Base-by-base conservation (phyloP, 2,329 filamentous ascomycete species). In the Gaeumannomyces sp. region DNA sequence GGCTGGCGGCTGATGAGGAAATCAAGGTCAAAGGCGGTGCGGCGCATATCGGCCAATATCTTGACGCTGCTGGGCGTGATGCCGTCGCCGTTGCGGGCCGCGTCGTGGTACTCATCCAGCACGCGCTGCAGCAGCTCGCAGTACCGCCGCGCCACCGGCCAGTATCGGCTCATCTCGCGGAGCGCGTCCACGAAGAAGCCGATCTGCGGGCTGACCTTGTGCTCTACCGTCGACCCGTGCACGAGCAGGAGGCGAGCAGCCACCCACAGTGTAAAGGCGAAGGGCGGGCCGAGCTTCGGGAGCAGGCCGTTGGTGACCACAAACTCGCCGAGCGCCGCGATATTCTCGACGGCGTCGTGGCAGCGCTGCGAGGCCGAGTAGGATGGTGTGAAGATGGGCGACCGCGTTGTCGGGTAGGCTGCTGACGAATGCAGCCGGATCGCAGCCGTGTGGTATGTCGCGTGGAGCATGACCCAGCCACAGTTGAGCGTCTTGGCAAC, bases 231-330 rank as follows among this genome's bases (percentile, higher is more conserved):
- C 10, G 91, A 95, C 31, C 92, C 92, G 74, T 97, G 93, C 3
- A 97, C 93, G 11, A 97, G 87, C 6, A 96, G 81, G 4, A 97
- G 82, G 4, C 93, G 89, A 7, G 93, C 92, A 3, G 91, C 92
- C 22, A 97, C 93, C 93, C 93, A 97, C 1, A 97, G 81, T 0
- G 91, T 93, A 73, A 97, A 97, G 4, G 93, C 93, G 73, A 97
- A 97, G 0, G 92, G 93, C 0, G 93, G 93, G 0, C 93, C 93
- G 22, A 97, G 85, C 73, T 93, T 93, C 62, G 87, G 83, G 27
- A 97, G 81, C 74, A 96, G 84, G 63, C 84, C 83, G 70, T 92
- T 89, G 66, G 86, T 86, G 33, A 90, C 84, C 16, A 96, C 92
- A 71, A 92, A 93, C 67, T 90, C 88, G 67, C 89, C 89, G 1